These are phyloP conservation scores for Phytopythium oedochilum DNA, from an alignment of 352 stramenopile genomes.

Conservation along the genomic window DNA sequence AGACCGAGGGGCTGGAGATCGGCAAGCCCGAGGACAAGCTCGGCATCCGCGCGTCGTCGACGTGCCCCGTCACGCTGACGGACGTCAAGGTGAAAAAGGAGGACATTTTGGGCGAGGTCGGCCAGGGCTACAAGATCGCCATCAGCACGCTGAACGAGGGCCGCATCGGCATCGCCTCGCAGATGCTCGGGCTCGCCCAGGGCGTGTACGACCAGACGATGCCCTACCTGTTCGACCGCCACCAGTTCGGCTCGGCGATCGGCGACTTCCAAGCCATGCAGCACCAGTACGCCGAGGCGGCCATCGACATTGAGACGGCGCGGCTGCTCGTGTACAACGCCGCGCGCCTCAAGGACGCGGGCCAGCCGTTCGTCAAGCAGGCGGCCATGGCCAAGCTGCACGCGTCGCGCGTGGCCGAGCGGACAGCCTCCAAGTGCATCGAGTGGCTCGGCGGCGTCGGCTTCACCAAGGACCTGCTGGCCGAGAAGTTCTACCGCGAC, in stretches of 20 bases:
- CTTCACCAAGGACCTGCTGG: conserved; percentile 93
- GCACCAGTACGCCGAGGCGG: conserved; percentile 95
- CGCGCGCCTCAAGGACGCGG: conserved; percentile 92
- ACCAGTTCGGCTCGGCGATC: conserved; percentile 94
- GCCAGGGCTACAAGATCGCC: conserved; percentile 96
- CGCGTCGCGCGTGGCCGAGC: conserved; percentile 93
- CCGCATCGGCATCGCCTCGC: conserved; percentile 96
- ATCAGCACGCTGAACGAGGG: conserved; percentile 97
- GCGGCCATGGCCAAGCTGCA: conserved; percentile 97
- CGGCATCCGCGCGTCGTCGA: conserved; percentile 94
- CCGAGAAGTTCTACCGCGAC: conserved; percentile 97
- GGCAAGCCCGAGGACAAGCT: conserved; percentile 96
- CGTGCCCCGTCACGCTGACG: conserved; percentile 93
- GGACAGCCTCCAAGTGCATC: conserved; percentile 94
- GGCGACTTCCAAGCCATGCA: conserved; percentile 96
- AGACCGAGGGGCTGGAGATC: conserved; percentile 90
- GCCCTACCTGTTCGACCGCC: conserved; percentile 95
- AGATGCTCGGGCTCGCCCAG: conserved; percentile 96
- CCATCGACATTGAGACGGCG: conserved; percentile 92
- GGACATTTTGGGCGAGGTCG: conserved; percentile 92
- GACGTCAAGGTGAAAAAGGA: conserved; percentile 92
- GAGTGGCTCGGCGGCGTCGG: conserved; percentile 95
- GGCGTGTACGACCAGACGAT: conserved; percentile 94
- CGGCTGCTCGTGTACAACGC: conserved; percentile 94
- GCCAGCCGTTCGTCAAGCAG: conserved; percentile 95